Base-by-base conservation (phyloP, 140 eudicot species). In the Erigeron philadelphicus region DNA sequence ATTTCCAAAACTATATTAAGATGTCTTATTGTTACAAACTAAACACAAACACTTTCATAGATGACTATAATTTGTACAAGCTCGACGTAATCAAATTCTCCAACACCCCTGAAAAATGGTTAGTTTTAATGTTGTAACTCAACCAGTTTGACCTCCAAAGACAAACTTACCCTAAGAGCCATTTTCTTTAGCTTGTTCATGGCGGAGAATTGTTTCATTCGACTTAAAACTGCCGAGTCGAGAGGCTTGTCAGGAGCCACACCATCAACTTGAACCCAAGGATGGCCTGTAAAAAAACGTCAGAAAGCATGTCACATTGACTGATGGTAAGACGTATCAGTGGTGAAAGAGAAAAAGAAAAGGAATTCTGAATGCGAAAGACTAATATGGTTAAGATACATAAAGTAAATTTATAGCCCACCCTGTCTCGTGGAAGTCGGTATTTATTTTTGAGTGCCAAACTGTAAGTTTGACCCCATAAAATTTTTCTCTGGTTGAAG, bases 241-340 rank as follows among this genome's bases (percentile, higher is more conserved):
- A 90, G 95, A 67, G 97, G 95, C 81, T 80, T 90, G 69, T 90
- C 97, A 9, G 95, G 97, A 41, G 97, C 97, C 64, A 85, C 86
- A 3, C 97, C 93, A 72, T 87, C 82, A 56, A 84, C 77, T 72
- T 84, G 90, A 79, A 90, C 92, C 97, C 97, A 90, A 1, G 97
- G 97, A 79, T 90, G 97, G 71, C 97, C 97, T 90, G 75, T 60
- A 75, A 41, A 62, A 62, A 16, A 49, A 35, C 8, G 25, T 70
- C 31, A 46, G 12, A 56, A 8, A 55, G 4, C 10, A 13, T 9
- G 54, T 67, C 46, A 73, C 23, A 13, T 49, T 75, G 59, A 59
- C 49, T 4, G 10, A 15, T 10, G 31, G 63, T 16, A 63, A 18
- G 8, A 19, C 42, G 62, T 38, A 16, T 35, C 53, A 31, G 5